phyloP scores from a whole-genome alignment of 2,329 filamentous ascomycete species.

The Sporothrix euskadiensis region DNA sequence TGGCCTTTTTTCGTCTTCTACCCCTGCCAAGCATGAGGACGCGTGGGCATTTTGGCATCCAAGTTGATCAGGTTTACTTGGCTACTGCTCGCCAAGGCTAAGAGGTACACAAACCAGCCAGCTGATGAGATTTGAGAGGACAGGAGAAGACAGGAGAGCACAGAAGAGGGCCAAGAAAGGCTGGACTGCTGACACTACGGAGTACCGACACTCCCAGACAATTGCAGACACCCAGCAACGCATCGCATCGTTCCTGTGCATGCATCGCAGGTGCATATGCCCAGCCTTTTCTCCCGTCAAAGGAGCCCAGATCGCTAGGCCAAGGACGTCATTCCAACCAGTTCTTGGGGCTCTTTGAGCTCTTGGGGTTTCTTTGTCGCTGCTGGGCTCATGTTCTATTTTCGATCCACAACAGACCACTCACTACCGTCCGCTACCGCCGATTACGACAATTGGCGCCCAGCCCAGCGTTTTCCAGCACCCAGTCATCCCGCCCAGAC shows the following conservation, averaged over 20 bases:
- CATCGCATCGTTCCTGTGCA: not conserved
- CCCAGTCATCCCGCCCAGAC: conserved; percentile 14
- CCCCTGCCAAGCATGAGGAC: conserved; percentile 19
- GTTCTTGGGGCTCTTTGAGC: not conserved
- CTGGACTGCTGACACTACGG: not conserved
- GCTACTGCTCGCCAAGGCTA: conserved; percentile 2
- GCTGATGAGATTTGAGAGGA: not conserved
- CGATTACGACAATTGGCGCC: not conserved
- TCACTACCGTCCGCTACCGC: not conserved
- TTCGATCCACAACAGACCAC: not conserved
- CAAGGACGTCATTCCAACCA: conserved; percentile 12
- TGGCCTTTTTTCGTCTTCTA: not conserved
- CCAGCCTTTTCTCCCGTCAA: not conserved
- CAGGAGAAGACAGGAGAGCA: not conserved
- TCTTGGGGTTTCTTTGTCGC: not conserved
- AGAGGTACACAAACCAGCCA: not conserved
- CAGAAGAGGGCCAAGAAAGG: not conserved
- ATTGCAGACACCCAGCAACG: not conserved
- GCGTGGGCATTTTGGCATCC: not conserved
- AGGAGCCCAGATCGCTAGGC: not conserved
- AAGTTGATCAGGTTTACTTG: not conserved
- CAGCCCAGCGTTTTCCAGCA: not conserved
- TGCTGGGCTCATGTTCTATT: conserved; percentile 2
- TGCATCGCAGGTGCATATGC: not conserved
- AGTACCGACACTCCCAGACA: not conserved